Percentiles rank a stretch among this genome's conserved stretches.
Evolutionary conservation across 768 basidiomycete genomes (phyloP).

Genomic region (Termitomyces sp.): DNA sequence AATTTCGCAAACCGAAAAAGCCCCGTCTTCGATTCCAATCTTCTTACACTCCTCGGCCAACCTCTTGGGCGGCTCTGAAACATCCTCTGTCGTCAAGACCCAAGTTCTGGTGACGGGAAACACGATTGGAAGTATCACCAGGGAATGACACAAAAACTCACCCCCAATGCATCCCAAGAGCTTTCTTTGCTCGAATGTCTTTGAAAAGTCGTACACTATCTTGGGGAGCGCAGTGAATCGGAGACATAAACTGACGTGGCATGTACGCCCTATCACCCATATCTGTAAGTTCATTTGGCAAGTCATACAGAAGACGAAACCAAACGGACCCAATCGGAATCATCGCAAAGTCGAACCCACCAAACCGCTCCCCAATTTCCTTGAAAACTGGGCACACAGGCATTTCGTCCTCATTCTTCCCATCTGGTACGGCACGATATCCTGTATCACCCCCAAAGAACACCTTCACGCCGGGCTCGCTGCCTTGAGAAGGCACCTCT

Average conservation of each 20-base stretch:
- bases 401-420: slow-evolving; percentile 44
- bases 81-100: slow-evolving; percentile 48
- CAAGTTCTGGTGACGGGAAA: slow-evolving; percentile 34
- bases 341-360: slow-evolving; percentile 62
- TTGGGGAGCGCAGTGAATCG: slow-evolving; percentile 61
- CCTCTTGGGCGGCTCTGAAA: slow-evolving; percentile 54
- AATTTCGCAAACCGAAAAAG: slow-evolving; percentile 53
- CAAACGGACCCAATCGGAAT: slow-evolving; percentile 58
- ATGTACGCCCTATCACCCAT: slow-evolving; percentile 45
- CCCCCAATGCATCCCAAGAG: slow-evolving; percentile 73
- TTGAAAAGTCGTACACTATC: slow-evolving; percentile 66
- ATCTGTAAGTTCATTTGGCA: background rate
- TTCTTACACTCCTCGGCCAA: slow-evolving; percentile 49
- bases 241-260: slow-evolving; percentile 50
- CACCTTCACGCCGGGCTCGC: slow-evolving; percentile 27
- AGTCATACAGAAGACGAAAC: background rate
- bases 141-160: slow-evolving; percentile 19
- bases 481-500: slow-evolving; percentile 27
- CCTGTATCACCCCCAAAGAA: slow-evolving; percentile 74
- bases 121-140: background rate
- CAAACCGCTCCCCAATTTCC: slow-evolving; percentile 60
- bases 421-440: slow-evolving; percentile 42
- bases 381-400: slow-evolving; percentile 70
- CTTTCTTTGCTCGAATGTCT: slow-evolving; percentile 55
- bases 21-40: slow-evolving; percentile 45